Evolutionary conservation across 139 green algal species (phyloP), one percentile per base, ranked within the genome.

Genomic region (Chlamydomonas sp.): DNA sequence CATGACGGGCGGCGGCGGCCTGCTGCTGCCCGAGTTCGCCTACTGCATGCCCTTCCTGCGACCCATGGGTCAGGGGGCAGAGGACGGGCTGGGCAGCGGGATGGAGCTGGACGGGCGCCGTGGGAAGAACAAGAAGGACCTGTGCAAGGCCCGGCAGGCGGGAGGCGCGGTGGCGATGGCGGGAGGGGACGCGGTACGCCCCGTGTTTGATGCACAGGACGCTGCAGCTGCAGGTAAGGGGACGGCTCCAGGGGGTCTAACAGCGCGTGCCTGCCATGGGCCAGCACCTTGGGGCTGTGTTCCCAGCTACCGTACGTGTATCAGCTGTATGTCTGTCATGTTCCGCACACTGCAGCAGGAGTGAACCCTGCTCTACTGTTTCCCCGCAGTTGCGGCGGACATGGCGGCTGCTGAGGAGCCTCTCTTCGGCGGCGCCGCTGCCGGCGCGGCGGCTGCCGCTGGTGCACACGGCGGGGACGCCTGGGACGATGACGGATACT

Each of bases 141-240:
- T 49, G 12, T 63, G 10, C 63, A 64, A 6, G 73, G 73, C 7
- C 73, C 61, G n/a, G 4, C 75, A n/a, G 79, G 31, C 64, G 5
- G 18, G 18, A 62, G 66, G 58, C 14, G 67, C 59, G 4, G 74
- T 80, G 31, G 69, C 58, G 69, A 31, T n/a, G 73, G 59, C 64
- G 75, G 9, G 18, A 5, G 58, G 66, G 31, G 66, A 20, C 4
- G 2, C 10, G 9, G 59, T 14, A n/a, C 61, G 18, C 20, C 80
- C 88, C 2, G 85, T 93, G 61, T 82, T 94, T 77, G 92, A 94
- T 61, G 87, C 78, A 61, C 10, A 68, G 8, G 92, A 91, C 75
- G 87, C 87, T 6, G 88, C 77, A 14, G 91, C 91, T 20, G 89
- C 91, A 69, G 88, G 79, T 87, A n/a, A 86, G 57, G 1, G 14